Percentiles rank a stretch among this genome's conserved stretches.
phyloP scores from a whole-genome alignment of 352 stramenopile species.

The Thalassiosira delicatula region DNA sequence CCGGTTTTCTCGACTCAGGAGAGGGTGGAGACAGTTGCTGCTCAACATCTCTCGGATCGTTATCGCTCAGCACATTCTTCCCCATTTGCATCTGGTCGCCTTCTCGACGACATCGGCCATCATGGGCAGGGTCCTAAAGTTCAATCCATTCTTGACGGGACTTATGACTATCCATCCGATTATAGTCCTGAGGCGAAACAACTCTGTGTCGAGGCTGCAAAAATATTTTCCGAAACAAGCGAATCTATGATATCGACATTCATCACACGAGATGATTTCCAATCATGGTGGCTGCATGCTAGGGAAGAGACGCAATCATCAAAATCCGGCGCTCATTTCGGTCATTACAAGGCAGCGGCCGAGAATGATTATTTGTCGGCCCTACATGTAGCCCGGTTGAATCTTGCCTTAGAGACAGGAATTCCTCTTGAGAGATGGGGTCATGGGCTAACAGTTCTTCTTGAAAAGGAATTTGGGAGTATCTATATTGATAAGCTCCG shows the following conservation, averaged over 20 bases:
- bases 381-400: slow-evolving; percentile 2
- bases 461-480: slow-evolving; percentile 31
- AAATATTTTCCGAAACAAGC: no score
- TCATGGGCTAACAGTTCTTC: slow-evolving; percentile 6
- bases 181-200: no score
- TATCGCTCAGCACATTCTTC: not conserved
- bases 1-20: not conserved
- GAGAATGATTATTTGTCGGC: not conserved
- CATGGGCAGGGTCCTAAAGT: not conserved
- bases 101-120: not conserved
- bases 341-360: slow-evolving; percentile 11
- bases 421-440: slow-evolving; percentile 19
- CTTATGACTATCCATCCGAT: slow-evolving; percentile 4
- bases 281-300: not conserved
- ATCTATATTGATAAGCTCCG: slow-evolving; percentile 11
- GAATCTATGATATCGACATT: no score
- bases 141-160: not conserved
- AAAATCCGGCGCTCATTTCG: slow-evolving; percentile 5
- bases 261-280: slow-evolving; percentile 13
- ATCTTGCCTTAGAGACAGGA: not conserved
- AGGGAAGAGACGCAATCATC: not conserved
- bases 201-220: no score
- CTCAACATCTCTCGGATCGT: not conserved
- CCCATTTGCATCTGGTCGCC: not conserved
- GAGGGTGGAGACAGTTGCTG: not conserved